Evolutionary conservation across 306 rosid species (phyloP).

Genomic region (Ochetophila trinervis): DNA sequence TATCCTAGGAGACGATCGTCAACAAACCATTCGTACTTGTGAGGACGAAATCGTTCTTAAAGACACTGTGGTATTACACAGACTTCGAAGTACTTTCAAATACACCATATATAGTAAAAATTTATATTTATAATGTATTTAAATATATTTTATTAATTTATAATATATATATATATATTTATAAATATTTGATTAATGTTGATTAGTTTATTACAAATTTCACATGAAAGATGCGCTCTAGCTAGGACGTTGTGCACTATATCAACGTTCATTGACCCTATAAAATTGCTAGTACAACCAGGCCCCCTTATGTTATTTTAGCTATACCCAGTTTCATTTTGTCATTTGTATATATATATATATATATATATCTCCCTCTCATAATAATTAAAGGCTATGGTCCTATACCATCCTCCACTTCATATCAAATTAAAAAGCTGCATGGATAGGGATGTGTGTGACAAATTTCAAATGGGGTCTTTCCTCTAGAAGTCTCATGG

Average conservation of each 20-base stretch:
- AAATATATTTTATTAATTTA: too few species aligned
- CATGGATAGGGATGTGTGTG: slow-evolving; percentile 23
- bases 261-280: slow-evolving; percentile 9
- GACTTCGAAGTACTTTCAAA: too few species aligned
- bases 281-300: slow-evolving; percentile 3
- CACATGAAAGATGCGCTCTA: slow-evolving; percentile 17
- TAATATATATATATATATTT: too few species aligned
- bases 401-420: not conserved
- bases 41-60: too few species aligned
- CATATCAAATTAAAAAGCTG: slow-evolving; percentile 11
- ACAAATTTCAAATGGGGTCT: slow-evolving; percentile 19
- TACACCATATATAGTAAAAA: too few species aligned
- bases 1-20: too few species aligned
- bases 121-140: too few species aligned
- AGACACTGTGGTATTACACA: too few species aligned
- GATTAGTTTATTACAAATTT: too few species aligned
- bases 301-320: slow-evolving; percentile 17
- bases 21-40: too few species aligned
- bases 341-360: too few species aligned
- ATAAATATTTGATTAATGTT: too few species aligned
- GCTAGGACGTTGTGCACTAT: slow-evolving; percentile 13
- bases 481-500: not conserved
- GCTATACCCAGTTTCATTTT: not conserved
- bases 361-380: not conserved
- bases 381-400: not conserved